A percentile compares a stretch with the other conserved stretches of the same genome.
phyloP scores from a whole-genome alignment of 2,329 filamentous ascomycete species.

The Aspergillus sp. region DNA sequence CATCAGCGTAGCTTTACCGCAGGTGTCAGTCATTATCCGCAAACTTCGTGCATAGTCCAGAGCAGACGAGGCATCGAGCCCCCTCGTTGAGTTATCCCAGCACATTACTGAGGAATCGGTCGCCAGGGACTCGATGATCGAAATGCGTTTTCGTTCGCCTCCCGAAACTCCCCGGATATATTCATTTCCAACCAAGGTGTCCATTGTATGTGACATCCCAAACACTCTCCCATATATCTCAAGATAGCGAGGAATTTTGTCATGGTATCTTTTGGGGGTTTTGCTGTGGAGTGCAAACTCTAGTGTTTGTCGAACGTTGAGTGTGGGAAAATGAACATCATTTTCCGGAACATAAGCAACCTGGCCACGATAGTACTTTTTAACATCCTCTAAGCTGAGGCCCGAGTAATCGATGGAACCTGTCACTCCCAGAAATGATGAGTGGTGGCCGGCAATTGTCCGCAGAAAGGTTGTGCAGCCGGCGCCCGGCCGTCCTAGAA shows the following conservation, averaged over 20 bases:
- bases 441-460: slow-evolving; percentile 65
- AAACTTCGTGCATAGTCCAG: slow-evolving; percentile 68
- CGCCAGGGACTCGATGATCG: slow-evolving; percentile 70
- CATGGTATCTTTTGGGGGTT: slow-evolving; percentile 61
- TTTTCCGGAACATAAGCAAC: slow-evolving; percentile 73
- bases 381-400: slow-evolving; percentile 62
- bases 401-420: slow-evolving; percentile 70
- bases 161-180: slow-evolving; percentile 64
- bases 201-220: slow-evolving; percentile 68
- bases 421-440: slow-evolving; percentile 61
- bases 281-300: slow-evolving; percentile 70
- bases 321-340: slow-evolving; percentile 66
- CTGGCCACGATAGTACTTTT: slow-evolving; percentile 65
- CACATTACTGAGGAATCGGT: slow-evolving; percentile 68
- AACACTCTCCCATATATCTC: slow-evolving; percentile 70
- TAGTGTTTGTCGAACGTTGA: slow-evolving; percentile 72
- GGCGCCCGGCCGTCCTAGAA: slow-evolving; percentile 66
- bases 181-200: slow-evolving; percentile 63
- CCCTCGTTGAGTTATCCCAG: slow-evolving; percentile 75
- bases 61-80: slow-evolving; percentile 70
- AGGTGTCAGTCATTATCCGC: slow-evolving; percentile 69
- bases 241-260: slow-evolving; percentile 63
- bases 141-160: slow-evolving; percentile 72
- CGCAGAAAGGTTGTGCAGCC: slow-evolving; percentile 74
- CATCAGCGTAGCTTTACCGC: slow-evolving; percentile 64